Evolutionary conservation across 148 eudicot genomes (phyloP).

Genomic region (Hydrangea macrophylla): DNA sequence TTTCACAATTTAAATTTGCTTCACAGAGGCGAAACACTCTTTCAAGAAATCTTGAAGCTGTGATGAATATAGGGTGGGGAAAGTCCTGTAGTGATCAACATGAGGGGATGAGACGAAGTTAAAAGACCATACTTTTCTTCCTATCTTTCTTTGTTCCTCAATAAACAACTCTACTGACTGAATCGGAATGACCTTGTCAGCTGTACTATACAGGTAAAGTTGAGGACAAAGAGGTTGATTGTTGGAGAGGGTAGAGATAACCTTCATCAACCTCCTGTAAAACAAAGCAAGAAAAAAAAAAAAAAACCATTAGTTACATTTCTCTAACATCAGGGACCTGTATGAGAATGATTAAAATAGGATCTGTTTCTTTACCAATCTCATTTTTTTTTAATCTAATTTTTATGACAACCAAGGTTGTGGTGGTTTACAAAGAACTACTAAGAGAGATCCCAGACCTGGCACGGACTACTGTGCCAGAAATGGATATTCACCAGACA

Average conservation of each 20-base stretch:
- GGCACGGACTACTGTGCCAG: no score
- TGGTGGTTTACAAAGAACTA: no score
- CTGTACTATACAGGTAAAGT: conserved; percentile 90
- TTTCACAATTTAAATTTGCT: conserved; percentile 9
- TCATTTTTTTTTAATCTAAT: no score
- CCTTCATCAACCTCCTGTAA: conserved; percentile 59
- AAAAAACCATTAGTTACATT: neutral
- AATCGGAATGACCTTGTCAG: conserved; percentile 72
- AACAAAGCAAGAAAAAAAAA: conserved; percentile 13
- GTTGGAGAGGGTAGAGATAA: conserved; percentile 41
- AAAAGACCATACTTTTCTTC: conserved; percentile 53
- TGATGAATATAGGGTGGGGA: conserved; percentile 57
- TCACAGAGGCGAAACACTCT: conserved; percentile 29
- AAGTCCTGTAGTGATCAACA: conserved; percentile 86
- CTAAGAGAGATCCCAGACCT: no score
- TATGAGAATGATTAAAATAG: no score
- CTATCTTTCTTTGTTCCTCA: conserved; percentile 60
- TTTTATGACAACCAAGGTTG: no score
- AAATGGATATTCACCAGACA: no score
- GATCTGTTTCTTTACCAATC: no score
- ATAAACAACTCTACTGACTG: conserved; percentile 63
- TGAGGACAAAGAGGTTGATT: conserved; percentile 83
- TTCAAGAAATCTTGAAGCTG: conserved; percentile 55
- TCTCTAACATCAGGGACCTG: no score
- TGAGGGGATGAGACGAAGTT: conserved; percentile 84